A percentile compares a stretch with the other conserved stretches of the same genome.
Conservation (phyloP, 1,284 basidiomycete species). For the Cryptococcus sp. region DNA sequence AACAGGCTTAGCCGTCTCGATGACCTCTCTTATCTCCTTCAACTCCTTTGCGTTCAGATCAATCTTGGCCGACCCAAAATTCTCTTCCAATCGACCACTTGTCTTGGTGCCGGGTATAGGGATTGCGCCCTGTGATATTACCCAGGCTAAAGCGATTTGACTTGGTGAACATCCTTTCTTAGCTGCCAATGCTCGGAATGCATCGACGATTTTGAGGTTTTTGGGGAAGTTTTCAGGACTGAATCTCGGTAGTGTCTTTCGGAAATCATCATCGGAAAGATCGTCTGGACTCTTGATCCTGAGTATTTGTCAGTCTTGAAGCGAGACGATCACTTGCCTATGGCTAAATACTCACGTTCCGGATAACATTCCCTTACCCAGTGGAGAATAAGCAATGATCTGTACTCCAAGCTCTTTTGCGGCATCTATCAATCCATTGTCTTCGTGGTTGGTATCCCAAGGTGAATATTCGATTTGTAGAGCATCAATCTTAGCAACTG, state of each 20-base stretch:
- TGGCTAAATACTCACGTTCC: slow-evolving; percentile 22
- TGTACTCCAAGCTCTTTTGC: slow-evolving; percentile 44
- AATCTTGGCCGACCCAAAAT: slow-evolving; percentile 34
- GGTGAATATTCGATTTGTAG: slow-evolving; percentile 50
- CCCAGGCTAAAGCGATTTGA: slow-evolving; percentile 50
- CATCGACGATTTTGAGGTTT: slow-evolving; percentile 39
- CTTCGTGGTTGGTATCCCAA: slow-evolving; percentile 46
- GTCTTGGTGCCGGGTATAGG: slow-evolving; percentile 46
- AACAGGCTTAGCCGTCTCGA: slow-evolving; percentile 30
- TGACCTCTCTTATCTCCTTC: slow-evolving; percentile 28
- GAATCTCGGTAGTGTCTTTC: slow-evolving; percentile 37
- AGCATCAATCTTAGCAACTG: slow-evolving; percentile 47
- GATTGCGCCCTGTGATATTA: slow-evolving; percentile 44
- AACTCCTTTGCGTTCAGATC: slow-evolving; percentile 32
- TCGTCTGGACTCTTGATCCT: slow-evolving; percentile 3
- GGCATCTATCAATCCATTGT: slow-evolving; percentile 45
- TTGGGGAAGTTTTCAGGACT: slow-evolving; percentile 36
- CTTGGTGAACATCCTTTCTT: slow-evolving; percentile 40
- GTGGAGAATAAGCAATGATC: slow-evolving; percentile 45
- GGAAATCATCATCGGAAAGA: slow-evolving; percentile 21
- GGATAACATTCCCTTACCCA: slow-evolving; percentile 46
- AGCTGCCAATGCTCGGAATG: slow-evolving; percentile 27
- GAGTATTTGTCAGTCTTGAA: not conserved
- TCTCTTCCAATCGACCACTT: slow-evolving; percentile 34
- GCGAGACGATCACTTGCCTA: not conserved